Conservation (phyloP, 2,329 filamentous ascomycete genomes). For the Ascochyta pisi region DNA sequence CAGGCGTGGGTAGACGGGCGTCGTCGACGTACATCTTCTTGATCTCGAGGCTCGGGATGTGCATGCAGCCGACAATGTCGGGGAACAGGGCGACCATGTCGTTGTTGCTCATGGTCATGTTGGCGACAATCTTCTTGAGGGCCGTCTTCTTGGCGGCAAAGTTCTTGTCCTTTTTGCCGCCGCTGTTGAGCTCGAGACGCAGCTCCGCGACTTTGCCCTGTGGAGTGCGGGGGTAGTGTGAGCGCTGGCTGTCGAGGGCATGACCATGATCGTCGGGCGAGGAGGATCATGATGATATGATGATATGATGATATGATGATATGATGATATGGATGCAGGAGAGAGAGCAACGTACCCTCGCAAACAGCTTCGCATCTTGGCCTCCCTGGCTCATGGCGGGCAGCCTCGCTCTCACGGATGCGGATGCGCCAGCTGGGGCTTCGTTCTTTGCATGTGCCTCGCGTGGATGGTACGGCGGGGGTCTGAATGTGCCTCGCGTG, state of each 20-base stretch:
- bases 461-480: slow-evolving; percentile 19
- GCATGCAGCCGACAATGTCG: slow-evolving; percentile 95
- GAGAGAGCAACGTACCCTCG: slow-evolving; percentile 72
- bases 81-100: slow-evolving; percentile 98
- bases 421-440: slow-evolving; percentile 2
- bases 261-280: too few relatives aligned
- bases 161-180: slow-evolving; percentile 98
- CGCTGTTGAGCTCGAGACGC: slow-evolving; percentile 89
- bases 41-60: slow-evolving; percentile 91
- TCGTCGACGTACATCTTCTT: slow-evolving; percentile 87
- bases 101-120: slow-evolving; percentile 99
- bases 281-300: too few relatives aligned
- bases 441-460: slow-evolving; percentile 41
- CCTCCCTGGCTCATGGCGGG: slow-evolving; percentile 69
- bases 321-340: not conserved
- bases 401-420: slow-evolving; percentile 29
- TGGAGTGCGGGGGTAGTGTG: slow-evolving; percentile 55
- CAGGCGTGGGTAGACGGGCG: too few relatives aligned
- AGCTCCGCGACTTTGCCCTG: slow-evolving; percentile 99
- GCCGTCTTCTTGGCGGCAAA: slow-evolving; percentile 94
- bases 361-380: slow-evolving; percentile 99
- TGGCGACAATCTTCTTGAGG: slow-evolving; percentile 98
- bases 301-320: too few relatives aligned
- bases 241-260: too few relatives aligned
- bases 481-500: too few relatives aligned